Evolutionary conservation across 2,329 filamentous ascomycete genomes (phyloP).

Genomic region (Cladosporium colombiae): DNA sequence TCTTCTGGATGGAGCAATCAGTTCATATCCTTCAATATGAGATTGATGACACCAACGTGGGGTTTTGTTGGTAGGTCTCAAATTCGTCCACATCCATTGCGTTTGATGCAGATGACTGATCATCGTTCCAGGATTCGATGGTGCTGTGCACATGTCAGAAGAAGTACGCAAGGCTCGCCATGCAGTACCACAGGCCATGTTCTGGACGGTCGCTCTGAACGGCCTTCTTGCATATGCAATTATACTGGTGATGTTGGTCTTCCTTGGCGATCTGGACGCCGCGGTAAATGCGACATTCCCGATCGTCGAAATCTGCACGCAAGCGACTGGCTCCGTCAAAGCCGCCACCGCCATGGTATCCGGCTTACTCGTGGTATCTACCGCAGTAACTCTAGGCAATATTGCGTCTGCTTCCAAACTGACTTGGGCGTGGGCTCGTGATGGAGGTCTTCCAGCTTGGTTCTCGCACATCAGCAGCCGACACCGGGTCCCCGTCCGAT

Average conservation of each 20-base stretch:
- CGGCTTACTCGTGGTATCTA: slow-evolving; percentile 25
- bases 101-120: slow-evolving; percentile 1
- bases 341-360: slow-evolving; percentile 29
- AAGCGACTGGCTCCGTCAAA: slow-evolving; percentile 26
- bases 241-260: slow-evolving; percentile 28
- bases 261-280: slow-evolving; percentile 26
- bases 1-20: slow-evolving; percentile 29
- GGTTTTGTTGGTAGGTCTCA: slow-evolving; percentile 27
- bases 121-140: slow-evolving; percentile 24
- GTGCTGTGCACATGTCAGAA: slow-evolving; percentile 27
- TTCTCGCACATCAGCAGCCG: slow-evolving; percentile 28
- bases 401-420: slow-evolving; percentile 29
- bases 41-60: slow-evolving; percentile 28
- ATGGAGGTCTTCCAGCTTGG: slow-evolving; percentile 29
- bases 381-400: slow-evolving; percentile 25
- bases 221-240: slow-evolving; percentile 29
- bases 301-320: slow-evolving; percentile 27
- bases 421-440: slow-evolving; percentile 32
- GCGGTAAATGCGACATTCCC: slow-evolving; percentile 26
- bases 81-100: background rate
- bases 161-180: slow-evolving; percentile 27
- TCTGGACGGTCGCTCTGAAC: slow-evolving; percentile 29
- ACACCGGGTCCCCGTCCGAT: slow-evolving; percentile 28
- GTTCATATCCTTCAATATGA: slow-evolving; percentile 30
- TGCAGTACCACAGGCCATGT: slow-evolving; percentile 30